A percentile compares a stretch with the other conserved stretches of the same genome.
phyloP scores from a whole-genome alignment of 1,284 basidiomycete species.

The Boletus mariae region DNA sequence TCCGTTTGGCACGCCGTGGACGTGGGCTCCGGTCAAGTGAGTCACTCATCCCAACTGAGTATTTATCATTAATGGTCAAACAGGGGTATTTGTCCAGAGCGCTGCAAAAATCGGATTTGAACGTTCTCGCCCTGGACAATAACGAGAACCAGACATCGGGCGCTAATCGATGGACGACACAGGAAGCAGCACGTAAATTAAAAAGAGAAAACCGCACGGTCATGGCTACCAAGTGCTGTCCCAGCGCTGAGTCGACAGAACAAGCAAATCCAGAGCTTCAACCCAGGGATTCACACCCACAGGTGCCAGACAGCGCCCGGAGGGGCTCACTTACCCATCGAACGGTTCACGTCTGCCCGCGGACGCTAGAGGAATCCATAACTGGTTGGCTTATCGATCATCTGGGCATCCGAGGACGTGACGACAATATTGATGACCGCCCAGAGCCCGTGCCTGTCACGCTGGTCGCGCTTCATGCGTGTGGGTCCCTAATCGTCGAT shows the following conservation, averaged over 20 bases:
- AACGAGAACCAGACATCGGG: constrained; percentile 43
- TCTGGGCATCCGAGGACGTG: neutral
- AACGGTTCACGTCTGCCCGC: constrained; percentile 48
- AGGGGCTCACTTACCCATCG: constrained; percentile 45
- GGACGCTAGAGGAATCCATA: constrained; percentile 35
- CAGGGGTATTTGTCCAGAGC: constrained; percentile 51
- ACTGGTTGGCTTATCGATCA: constrained; percentile 20
- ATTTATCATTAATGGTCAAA: neutral
- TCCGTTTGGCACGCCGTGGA: constrained; percentile 42
- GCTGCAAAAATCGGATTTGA: constrained; percentile 35
- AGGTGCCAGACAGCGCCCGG: neutral
- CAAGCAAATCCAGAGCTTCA: neutral
- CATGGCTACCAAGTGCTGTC: neutral
- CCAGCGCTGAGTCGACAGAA: neutral
- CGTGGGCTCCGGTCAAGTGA: constrained; percentile 53
- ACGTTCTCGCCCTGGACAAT: constrained; percentile 52
- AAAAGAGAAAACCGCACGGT: constrained; percentile 9
- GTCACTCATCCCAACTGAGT: constrained; percentile 10
- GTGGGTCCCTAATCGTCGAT: constrained; percentile 47
- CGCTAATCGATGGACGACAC: constrained; percentile 36
- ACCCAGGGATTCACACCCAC: constrained; percentile 1
- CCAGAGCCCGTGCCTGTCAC: constrained; percentile 43
- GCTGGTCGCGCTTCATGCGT: constrained; percentile 63
- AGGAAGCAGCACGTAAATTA: constrained; percentile 17
- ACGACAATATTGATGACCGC: neutral